phyloP scores from a whole-genome alignment of 176 grass and related monocot species.

The Triticum turgidum region DNA sequence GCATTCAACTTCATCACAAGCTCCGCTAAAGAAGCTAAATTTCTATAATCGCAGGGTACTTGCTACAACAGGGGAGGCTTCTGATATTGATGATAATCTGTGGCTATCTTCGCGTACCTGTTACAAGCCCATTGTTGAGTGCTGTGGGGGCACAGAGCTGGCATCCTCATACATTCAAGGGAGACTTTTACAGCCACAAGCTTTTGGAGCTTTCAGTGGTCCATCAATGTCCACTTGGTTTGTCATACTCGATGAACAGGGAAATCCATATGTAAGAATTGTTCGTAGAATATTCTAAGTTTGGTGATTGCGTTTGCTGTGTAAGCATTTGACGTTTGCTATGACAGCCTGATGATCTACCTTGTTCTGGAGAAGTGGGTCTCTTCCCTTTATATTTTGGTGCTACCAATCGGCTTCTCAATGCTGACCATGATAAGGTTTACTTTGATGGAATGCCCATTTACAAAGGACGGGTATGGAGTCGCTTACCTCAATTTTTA shows the following conservation, averaged over 20 bases:
- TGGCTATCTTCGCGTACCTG: constrained; percentile 75
- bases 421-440: constrained; percentile 83
- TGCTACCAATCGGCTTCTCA: constrained; percentile 69
- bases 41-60: constrained; percentile 53
- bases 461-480: constrained; percentile 80
- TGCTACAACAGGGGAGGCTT: constrained; percentile 83
- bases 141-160: constrained; percentile 87
- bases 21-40: constrained; percentile 1
- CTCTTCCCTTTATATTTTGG: constrained; percentile 84
- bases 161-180: constrained; percentile 84
- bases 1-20: constrained; percentile 14
- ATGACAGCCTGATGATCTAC: constrained; percentile 77
- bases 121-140: constrained; percentile 91
- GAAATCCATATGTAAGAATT: constrained; percentile 79
- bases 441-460: constrained; percentile 96
- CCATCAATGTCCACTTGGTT: constrained; percentile 80
- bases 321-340: constrained; percentile 19
- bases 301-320: constrained; percentile 1
- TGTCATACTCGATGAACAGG: constrained; percentile 85
- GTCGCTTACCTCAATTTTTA: background rate
- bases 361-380: constrained; percentile 89
- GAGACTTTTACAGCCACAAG: constrained; percentile 71
- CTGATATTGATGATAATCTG: constrained; percentile 86
- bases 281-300: constrained; percentile 1
- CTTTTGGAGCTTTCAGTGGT: constrained; percentile 77